A percentile compares a stretch with the other conserved stretches of the same genome.
Conservation (phyloP, 768 basidiomycete species). For the Tephrocybe sp. region DNA sequence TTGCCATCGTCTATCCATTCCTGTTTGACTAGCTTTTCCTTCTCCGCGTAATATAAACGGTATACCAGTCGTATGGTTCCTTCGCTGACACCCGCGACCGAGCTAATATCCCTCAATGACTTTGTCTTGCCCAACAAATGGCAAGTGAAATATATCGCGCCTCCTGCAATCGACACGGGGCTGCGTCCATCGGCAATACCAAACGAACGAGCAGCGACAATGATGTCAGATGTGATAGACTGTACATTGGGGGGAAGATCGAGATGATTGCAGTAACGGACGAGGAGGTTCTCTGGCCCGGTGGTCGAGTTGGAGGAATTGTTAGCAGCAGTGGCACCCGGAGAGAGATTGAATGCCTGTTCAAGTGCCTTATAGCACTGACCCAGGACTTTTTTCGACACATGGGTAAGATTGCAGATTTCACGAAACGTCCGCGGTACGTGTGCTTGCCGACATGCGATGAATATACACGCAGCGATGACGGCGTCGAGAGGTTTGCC, state of each 20-base stretch:
- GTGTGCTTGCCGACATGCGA: conserved; percentile 92
- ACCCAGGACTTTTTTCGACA: conserved; percentile 93
- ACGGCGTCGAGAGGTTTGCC: conserved; percentile 91
- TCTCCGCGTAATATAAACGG: conserved; percentile 69
- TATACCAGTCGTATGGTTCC: conserved; percentile 93
- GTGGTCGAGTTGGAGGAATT: conserved; percentile 47
- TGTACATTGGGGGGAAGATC: conserved; percentile 82
- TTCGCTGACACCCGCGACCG: conserved; percentile 92
- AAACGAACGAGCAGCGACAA: conserved; percentile 72
- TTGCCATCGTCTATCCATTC: conserved; percentile 84
- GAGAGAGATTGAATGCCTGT: conserved; percentile 82
- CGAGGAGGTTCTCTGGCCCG: conserved; percentile 82
- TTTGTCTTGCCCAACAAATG: conserved; percentile 73
- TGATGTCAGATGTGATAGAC: conserved; percentile 80
- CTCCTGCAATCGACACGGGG: conserved; percentile 98
- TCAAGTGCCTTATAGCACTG: conserved; percentile 90
- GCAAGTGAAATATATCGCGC: conserved; percentile 92
- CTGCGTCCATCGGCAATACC: conserved; percentile 92
- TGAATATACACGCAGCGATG: conserved; percentile 97
- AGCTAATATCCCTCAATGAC: conserved; percentile 80
- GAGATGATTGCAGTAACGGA: conserved; percentile 93
- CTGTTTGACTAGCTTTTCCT: conserved; percentile 77
- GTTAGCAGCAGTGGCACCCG: conserved; percentile 62
- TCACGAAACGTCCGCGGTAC: conserved; percentile 96
- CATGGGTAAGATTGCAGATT: conserved; percentile 89